Base-by-base conservation (phyloP, 176 grass and related monocot species). In the Melocanna baccifera region DNA sequence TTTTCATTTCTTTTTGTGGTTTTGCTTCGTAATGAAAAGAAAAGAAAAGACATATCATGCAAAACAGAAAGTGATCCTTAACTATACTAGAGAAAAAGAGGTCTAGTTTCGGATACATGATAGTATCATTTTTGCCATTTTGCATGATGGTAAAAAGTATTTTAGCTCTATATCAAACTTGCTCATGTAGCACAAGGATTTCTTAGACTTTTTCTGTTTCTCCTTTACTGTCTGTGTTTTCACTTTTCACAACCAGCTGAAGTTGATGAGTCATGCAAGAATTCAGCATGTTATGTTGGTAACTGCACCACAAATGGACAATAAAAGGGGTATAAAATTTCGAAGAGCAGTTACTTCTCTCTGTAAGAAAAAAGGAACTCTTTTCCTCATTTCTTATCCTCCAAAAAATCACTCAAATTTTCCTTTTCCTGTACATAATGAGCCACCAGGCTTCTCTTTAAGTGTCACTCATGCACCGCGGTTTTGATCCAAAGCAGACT, bases 371-470 rank as follows among this genome's bases (percentile, higher is more conserved):
- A 80, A 42, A 56, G 22, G 22, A 69, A 67, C 7, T 14, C 1
- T n/a, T 41, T 40, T 46, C n/a, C 18, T 20, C 5, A n/a, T 22
- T 79, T 65, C n/a, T 22, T 23, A 4, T 28, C 22, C 11, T 20
- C 41, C 29, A 71, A 34, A 62, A 71, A 83, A 67, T 40, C 1
- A 0, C 22, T n/a, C 16, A 52, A 37, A 53, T 9, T 22, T 59
- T n/a, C 0, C 1, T 4, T 72, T 41, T 5, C 18, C 34, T 12
- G 56, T 1, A 41, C 67, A 11, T 62, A 69, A 71, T 15, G 45
- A 8, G 53, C 79, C 83, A 85, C 73, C 74, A 80, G 84, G 78
- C 46, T 79, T 77, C 74, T 81, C 57, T n/a, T 52, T n/a, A 34
- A 34, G 32, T 4, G 32, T 2, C 32, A 4, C 32, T 34, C 3